Percentiles rank a stretch among this genome's conserved stretches.
phyloP scores from a whole-genome alignment of 2,329 filamentous ascomycete species.

The Pseudovirgaria hyperparasitica region DNA sequence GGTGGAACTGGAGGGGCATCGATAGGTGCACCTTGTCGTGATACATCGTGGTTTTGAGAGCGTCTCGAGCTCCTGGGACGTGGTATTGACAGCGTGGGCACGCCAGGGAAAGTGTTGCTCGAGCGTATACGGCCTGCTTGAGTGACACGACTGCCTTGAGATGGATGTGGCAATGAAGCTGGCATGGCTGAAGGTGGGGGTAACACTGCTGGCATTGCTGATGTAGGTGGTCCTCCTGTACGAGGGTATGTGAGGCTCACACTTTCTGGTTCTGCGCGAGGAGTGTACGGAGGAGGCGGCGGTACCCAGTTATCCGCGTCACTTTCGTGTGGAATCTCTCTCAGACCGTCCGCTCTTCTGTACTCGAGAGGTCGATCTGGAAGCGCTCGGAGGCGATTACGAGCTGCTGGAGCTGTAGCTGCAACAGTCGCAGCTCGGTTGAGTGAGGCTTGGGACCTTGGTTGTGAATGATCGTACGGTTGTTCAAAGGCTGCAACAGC shows the following conservation, averaged over 20 bases:
- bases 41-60: no score
- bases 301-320: slow-evolving; percentile 84
- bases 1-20: no score
- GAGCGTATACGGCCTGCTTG: no score
- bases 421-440: slow-evolving; percentile 31
- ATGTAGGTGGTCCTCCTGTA: no score
- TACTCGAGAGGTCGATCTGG: slow-evolving; percentile 46
- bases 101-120: no score
- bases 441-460: slow-evolving; percentile 25
- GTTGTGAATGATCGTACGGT: slow-evolving; percentile 27
- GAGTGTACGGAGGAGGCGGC: slow-evolving; percentile 68
- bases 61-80: no score
- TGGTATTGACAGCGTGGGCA: no score
- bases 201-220: no score
- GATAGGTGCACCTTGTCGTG: no score
- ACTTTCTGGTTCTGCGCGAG: slow-evolving; percentile 35
- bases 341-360: slow-evolving; percentile 54
- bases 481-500: slow-evolving; percentile 25
- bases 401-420: slow-evolving; percentile 59
- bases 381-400: slow-evolving; percentile 48
- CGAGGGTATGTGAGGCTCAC: slow-evolving; percentile 25
- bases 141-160: no score
- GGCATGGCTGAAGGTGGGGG: no score
- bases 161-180: no score
- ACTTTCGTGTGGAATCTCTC: slow-evolving; percentile 70